Percentiles rank a stretch among this genome's conserved stretches.
These are phyloP conservation scores for Saccharomycopsis fermentans DNA, from an alignment of 805 yeast species.

Conservation along the genomic window DNA sequence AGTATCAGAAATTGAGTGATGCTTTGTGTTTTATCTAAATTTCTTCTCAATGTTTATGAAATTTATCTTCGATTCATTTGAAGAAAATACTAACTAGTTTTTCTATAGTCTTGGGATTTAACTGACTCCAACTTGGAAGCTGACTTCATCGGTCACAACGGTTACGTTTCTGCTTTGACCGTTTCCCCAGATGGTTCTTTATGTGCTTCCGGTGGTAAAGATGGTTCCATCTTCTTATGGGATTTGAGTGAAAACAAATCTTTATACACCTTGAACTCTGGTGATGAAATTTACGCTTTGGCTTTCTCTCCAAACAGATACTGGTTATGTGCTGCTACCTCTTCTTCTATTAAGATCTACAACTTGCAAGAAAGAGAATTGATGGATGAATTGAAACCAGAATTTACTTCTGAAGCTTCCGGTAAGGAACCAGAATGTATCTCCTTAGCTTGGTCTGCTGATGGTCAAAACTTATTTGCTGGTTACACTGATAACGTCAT, in stretches of 20 bases:
- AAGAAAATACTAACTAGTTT: neutral
- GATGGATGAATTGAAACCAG: conserved; percentile 97
- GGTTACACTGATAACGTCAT: conserved; percentile 99
- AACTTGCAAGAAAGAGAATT: conserved; percentile 90
- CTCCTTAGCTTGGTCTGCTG: conserved; percentile 99
- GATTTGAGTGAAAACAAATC: conserved; percentile 78
- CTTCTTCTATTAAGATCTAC: conserved; percentile 96
- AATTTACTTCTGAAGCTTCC: conserved; percentile 77
- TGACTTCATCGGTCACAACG: conserved; percentile 98
- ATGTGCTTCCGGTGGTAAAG: conserved; percentile 99
- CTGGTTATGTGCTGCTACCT: conserved; percentile 99
- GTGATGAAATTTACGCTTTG: conserved; percentile 95
- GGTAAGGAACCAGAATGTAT: conserved; percentile 97
- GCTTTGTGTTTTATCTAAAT: neutral
- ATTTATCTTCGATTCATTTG: neutral
- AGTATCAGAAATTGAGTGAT: neutral
- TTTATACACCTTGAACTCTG: conserved; percentile 87
- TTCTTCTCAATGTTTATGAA: neutral
- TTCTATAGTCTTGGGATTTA: conserved; percentile 83
- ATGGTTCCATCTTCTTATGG: conserved; percentile 98
- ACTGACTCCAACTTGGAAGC: conserved; percentile 76
- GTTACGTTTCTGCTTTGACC: conserved; percentile 94
- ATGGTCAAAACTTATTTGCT: conserved; percentile 98
- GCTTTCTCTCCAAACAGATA: conserved; percentile 99
- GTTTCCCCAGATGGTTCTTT: conserved; percentile 99